Evolutionary conservation across 1,284 basidiomycete species (phyloP).

Genomic region (Chalciporus sp.): DNA sequence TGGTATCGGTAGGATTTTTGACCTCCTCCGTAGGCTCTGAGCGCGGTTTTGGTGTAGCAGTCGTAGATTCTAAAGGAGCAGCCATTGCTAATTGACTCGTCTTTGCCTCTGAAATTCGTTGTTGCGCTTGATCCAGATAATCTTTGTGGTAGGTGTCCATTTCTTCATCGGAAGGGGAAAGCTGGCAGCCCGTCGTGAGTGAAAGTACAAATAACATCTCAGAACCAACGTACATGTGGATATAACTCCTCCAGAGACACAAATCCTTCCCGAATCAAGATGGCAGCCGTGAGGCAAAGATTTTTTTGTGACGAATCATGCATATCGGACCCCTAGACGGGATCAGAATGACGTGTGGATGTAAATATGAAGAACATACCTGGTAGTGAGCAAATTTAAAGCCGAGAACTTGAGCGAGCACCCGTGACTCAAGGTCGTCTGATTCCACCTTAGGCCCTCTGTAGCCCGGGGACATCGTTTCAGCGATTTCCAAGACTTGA

Average conservation of each 20-base stretch:
- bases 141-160: conserved; percentile 72
- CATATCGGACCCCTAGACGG: conserved; percentile 53
- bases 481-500: conserved; percentile 61
- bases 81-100: conserved; percentile 87
- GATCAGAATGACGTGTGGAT: conserved; percentile 17
- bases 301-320: conserved; percentile 67
- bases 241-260: conserved; percentile 85
- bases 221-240: conserved; percentile 69
- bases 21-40: conserved; percentile 40
- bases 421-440: conserved; percentile 47
- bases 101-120: conserved; percentile 67
- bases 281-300: conserved; percentile 82
- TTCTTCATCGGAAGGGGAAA: conserved; percentile 74
- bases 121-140: conserved; percentile 68
- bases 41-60: conserved; percentile 41
- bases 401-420: conserved; percentile 90
- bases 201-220: neutral
- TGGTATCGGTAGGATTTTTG: conserved; percentile 48
- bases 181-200: conserved; percentile 42
- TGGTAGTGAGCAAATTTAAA: conserved; percentile 95
- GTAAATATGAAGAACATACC: conserved; percentile 43
- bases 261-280: conserved; percentile 88
- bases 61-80: conserved; percentile 76
- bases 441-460: conserved; percentile 20
- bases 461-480: conserved; percentile 27